A percentile compares a stretch with the other conserved stretches of the same genome.
These are phyloP conservation scores for Platanthera guangdongensis DNA, from an alignment of 106 monocot genomes.

Conservation along the genomic window DNA sequence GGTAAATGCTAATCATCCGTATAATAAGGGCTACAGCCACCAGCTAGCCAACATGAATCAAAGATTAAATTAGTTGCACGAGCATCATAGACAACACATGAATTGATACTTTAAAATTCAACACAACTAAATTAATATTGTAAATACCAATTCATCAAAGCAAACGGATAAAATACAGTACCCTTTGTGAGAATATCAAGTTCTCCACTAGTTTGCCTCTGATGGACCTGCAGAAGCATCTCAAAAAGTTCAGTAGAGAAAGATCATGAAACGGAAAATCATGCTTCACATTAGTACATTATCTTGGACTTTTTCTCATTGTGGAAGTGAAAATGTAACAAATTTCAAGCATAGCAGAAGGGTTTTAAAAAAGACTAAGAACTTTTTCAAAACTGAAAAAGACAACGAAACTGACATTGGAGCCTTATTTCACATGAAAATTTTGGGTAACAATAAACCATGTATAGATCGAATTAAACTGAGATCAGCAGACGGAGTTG, in stretches of 20 bases:
- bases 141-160: background rate
- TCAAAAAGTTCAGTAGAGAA: constrained; percentile 3
- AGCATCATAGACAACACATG: no score
- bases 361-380: background rate
- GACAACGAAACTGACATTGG: background rate
- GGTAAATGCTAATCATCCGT: no score
- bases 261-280: background rate
- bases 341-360: background rate
- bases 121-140: background rate
- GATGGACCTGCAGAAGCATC: constrained; percentile 14
- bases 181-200: constrained; percentile 21
- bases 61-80: no score
- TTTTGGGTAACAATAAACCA: background rate
- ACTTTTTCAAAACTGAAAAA: background rate
- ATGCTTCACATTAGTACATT: background rate
- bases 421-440: background rate
- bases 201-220: constrained; percentile 12
- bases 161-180: constrained; percentile 5
- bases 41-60: no score
- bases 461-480: background rate
- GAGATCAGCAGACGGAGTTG: background rate
- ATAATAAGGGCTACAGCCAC: no score
- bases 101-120: no score
- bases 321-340: background rate
- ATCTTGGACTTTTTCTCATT: background rate